Conservation (phyloP, 306 rosid genomes). For the Rubus parviflorus region DNA sequence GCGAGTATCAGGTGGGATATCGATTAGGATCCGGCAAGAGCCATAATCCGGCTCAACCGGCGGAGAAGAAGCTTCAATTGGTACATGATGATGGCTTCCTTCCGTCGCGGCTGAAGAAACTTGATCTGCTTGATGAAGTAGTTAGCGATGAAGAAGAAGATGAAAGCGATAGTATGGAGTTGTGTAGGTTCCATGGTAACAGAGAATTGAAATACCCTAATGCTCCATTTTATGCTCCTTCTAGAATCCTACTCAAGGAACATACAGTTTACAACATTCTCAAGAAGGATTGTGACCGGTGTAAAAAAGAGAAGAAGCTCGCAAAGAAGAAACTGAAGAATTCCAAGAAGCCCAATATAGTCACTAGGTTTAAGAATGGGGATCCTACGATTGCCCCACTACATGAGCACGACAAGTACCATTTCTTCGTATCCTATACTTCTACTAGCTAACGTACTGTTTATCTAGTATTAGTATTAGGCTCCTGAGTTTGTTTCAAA, state of each 20-base stretch:
- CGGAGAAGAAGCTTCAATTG: too few species aligned
- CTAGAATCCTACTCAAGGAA: background rate
- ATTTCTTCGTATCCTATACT: background rate
- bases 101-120: background rate
- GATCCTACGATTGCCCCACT: background rate
- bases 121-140: background rate
- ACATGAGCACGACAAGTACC: background rate
- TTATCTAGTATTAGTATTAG: background rate
- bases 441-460: background rate
- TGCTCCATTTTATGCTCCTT: background rate
- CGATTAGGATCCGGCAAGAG: too few species aligned
- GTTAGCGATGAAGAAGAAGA: background rate
- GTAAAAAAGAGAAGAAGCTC: background rate
- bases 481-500: background rate
- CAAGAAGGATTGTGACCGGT: background rate
- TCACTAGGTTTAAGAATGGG: background rate
- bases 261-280: conserved; percentile 7
- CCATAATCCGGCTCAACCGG: too few species aligned
- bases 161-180: background rate
- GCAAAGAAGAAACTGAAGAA: conserved; percentile 1
- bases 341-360: background rate
- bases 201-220: background rate
- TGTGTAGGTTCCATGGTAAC: background rate
- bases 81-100: background rate
- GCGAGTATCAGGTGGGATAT: too few species aligned